Percentiles rank a stretch among this genome's conserved stretches.
phyloP scores from a whole-genome alignment of 2,329 filamentous ascomycete species.

The Phyllosticta paracitricarpa region DNA sequence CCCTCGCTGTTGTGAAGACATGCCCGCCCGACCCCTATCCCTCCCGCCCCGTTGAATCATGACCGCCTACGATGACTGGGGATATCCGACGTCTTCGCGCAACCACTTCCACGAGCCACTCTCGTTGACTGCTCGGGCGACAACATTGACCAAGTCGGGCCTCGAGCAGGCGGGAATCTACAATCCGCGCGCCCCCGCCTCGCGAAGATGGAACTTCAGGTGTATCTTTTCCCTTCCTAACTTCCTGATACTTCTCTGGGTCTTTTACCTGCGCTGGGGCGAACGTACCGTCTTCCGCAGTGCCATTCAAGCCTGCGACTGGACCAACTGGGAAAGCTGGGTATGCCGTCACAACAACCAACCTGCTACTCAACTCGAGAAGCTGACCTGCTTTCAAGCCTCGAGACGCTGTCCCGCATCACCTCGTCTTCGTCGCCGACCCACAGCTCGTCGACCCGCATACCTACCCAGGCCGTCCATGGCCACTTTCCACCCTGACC shows the following conservation, averaged over 20 bases:
- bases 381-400: constrained; percentile 46
- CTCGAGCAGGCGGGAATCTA: background rate
- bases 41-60: constrained; percentile 15
- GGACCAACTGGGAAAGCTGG: constrained; percentile 89
- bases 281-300: constrained; percentile 69
- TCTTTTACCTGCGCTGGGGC: constrained; percentile 70
- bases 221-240: constrained; percentile 42
- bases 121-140: constrained; percentile 22
- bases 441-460: constrained; percentile 89
- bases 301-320: constrained; percentile 62
- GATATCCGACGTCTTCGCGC: constrained; percentile 22
- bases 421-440: constrained; percentile 75
- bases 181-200: background rate
- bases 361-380: background rate
- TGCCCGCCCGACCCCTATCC: background rate
- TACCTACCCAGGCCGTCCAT: constrained; percentile 79
- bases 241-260: constrained; percentile 62
- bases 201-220: constrained; percentile 5
- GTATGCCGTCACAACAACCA: constrained; percentile 38
- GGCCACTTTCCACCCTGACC: constrained; percentile 58
- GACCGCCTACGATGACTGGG: constrained; percentile 31
- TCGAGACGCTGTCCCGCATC: constrained; percentile 66
- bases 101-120: constrained; percentile 24
- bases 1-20: background rate
- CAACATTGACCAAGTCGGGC: constrained; percentile 19